Base-by-base conservation (phyloP, 108 stramenopile species). In the Nitzschia sp. region DNA sequence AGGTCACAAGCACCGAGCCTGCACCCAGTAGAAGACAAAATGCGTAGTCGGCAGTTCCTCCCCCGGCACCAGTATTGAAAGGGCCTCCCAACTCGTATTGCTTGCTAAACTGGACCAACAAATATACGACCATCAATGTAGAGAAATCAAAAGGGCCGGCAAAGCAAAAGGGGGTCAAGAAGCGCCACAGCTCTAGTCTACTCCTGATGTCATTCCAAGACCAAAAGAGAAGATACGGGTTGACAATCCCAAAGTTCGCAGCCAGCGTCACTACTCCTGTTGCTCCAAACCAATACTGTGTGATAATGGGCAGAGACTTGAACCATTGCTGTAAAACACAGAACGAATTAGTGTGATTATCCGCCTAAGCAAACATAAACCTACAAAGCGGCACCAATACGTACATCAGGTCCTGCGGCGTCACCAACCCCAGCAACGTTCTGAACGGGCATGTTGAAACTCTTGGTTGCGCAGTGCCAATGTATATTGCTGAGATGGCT, bases 61-160 rank as follows among this genome's bases (percentile, higher is more conserved):
- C 79, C 41, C 71, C 67, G 14, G 76, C 95, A 15, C 95, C 95
- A 14, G 92, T 95, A 72, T 95, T 93, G 85, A 87, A 91, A 8
- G 92, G 90, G 48, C 80, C 83, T 19, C 85, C 88, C 53, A 57
- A 51, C 63, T 94, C 92, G 73, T 94, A 91, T 65, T 84, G 66
- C 58, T 86, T 75, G 41, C 79, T 80, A 60, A 86, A 91, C 25
- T 67, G 72, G 8, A 82, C 73, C 54, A 89, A 48, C 87, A 88
- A 82, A 57, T 86, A 89, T 8, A 82, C 53, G n/a, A 77, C 66
- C 59, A 94, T 86, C 44, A 94, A 59, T 20, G 88, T 91, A 40
- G 73, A 68, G 65, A 91, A 88, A 41, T 72, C 65, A 52, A 91
- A 91, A 21, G 57, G 46, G n/a, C 92, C 92, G 6, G 83, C 83